phyloP scores from a whole-genome alignment of 306 rosid species.

The Ochetophila trinervis region DNA sequence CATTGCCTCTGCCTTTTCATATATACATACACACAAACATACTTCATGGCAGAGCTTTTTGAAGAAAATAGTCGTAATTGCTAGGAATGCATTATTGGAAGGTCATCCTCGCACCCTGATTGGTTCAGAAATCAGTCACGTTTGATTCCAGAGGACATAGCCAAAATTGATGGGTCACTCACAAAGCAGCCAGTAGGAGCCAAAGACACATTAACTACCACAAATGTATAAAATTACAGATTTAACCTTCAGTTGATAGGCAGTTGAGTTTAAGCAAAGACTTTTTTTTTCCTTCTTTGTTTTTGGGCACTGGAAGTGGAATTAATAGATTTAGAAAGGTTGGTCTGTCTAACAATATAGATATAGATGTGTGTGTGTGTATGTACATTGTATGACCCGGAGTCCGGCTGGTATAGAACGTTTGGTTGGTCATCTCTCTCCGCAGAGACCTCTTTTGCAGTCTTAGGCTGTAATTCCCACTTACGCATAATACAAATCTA shows the following conservation, averaged over 20 bases:
- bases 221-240: background rate
- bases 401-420: slow-evolving; percentile 16
- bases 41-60: too few relatives aligned
- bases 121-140: too few relatives aligned
- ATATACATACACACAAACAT: too few relatives aligned
- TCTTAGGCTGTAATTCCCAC: slow-evolving; percentile 16
- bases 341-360: slow-evolving; percentile 33
- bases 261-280: background rate
- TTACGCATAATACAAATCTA: slow-evolving; percentile 17
- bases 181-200: too few relatives aligned
- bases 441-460: background rate
- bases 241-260: slow-evolving; percentile 12
- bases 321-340: slow-evolving; percentile 25
- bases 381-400: too few relatives aligned
- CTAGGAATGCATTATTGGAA: too few relatives aligned
- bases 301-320: background rate
- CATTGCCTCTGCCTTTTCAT: background rate
- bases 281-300: background rate
- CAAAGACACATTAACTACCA: too few relatives aligned
- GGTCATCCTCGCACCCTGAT: too few relatives aligned
- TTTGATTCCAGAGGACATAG: too few relatives aligned
- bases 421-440: slow-evolving; percentile 29
- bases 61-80: too few relatives aligned
- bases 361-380: too few relatives aligned
- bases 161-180: too few relatives aligned